Evolutionary conservation across 306 rosid species (phyloP).

Genomic region (Cicer pinnatifidum): DNA sequence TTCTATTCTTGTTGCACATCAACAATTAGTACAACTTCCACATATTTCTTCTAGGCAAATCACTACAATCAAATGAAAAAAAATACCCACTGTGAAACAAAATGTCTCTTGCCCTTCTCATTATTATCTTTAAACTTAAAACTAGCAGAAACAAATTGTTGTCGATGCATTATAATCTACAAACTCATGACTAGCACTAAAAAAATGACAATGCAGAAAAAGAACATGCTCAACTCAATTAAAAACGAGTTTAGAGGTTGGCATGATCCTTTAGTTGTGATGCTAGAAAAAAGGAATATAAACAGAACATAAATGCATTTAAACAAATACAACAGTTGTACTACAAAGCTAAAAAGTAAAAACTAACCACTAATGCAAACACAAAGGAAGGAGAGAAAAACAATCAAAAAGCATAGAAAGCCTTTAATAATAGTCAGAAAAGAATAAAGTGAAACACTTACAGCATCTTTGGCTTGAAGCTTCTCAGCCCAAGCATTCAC

Average conservation of each 20-base stretch:
- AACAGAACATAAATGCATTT: neutral
- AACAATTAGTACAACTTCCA: neutral
- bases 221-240: neutral
- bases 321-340: conserved; percentile 1
- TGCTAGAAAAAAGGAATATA: conserved; percentile 8
- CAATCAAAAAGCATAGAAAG: neutral
- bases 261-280: conserved; percentile 15
- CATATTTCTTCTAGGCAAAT: neutral
- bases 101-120: neutral
- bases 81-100: neutral
- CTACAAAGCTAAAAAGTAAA: conserved; percentile 12
- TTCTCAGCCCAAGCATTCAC: conserved; percentile 90
- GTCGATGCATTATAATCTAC: conserved; percentile 14
- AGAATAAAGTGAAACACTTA: conserved; percentile 54
- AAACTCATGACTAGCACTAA: conserved; percentile 1
- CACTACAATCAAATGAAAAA: neutral
- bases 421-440: neutral
- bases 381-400: neutral
- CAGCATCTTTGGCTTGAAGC: conserved; percentile 77
- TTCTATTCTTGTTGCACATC: neutral
- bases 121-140: neutral
- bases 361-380: conserved; percentile 5
- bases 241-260: conserved; percentile 6
- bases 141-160: neutral
- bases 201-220: conserved; percentile 19